A percentile compares a stretch with the other conserved stretches of the same genome.
phyloP scores from a whole-genome alignment of 345 rosid genomes.

The Cardamine occulta region DNA sequence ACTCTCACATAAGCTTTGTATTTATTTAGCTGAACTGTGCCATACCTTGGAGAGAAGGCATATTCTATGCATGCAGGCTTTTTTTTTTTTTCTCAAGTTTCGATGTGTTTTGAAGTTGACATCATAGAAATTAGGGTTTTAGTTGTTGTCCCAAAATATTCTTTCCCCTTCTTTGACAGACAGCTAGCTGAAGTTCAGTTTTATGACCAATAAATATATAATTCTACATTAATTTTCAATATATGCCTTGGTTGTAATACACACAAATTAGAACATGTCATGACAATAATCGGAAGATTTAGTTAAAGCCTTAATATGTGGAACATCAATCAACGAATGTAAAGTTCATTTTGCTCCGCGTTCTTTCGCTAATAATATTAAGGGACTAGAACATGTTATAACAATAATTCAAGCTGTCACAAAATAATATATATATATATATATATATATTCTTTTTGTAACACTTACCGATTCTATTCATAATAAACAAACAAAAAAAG shows the following conservation, averaged over 20 bases:
- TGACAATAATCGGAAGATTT: neutral
- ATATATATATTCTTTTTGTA: neutral
- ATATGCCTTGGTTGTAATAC: neutral
- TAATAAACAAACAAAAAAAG: slow-evolving; percentile 19
- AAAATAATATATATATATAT: neutral
- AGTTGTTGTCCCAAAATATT: slow-evolving; percentile 41
- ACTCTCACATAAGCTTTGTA: neutral
- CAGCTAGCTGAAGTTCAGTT: slow-evolving; percentile 36
- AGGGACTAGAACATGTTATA: neutral
- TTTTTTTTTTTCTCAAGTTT: slow-evolving; percentile 30
- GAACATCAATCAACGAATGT: slow-evolving; percentile 6
- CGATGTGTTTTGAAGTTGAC: slow-evolving; percentile 40
- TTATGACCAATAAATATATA: slow-evolving; percentile 8
- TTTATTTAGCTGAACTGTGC: neutral
- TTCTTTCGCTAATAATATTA: neutral
- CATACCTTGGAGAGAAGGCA: slow-evolving; percentile 15
- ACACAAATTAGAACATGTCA: slow-evolving; percentile 16
- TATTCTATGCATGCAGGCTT: slow-evolving; percentile 42
- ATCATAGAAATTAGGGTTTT: slow-evolving; percentile 42
- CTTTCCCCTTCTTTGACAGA: slow-evolving; percentile 38
- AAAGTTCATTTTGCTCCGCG: neutral
- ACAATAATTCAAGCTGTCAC: slow-evolving; percentile 6
- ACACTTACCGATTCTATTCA: slow-evolving; percentile 19
- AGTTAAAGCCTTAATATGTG: neutral
- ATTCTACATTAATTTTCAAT: neutral